These are phyloP conservation scores for Hypoxylon cercidicola DNA, from an alignment of 495 filamentous ascomycete species.

Conservation along the genomic window DNA sequence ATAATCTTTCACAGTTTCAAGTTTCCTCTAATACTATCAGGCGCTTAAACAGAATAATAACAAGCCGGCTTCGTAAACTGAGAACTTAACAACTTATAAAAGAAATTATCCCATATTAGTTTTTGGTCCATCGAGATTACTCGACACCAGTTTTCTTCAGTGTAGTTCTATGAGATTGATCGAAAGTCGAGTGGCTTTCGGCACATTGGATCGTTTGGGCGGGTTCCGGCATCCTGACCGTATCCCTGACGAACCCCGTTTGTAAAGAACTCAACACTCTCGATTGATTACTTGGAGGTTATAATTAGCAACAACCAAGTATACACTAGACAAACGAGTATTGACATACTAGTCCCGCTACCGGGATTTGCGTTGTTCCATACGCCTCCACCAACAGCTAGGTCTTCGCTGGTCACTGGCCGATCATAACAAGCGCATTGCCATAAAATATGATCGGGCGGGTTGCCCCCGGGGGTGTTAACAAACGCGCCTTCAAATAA, in stretches of 20 bases:
- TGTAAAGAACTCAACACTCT: constrained; percentile 22
- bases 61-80: too few relatives aligned
- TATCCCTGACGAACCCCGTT: constrained; percentile 4
- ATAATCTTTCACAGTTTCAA: too few relatives aligned
- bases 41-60: too few relatives aligned
- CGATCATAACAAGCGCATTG: constrained; percentile 39
- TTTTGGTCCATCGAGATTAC: too few relatives aligned
- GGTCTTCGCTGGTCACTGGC: constrained; percentile 27
- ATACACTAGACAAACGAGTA: not conserved
- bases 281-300: constrained; percentile 29
- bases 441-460: constrained; percentile 32
- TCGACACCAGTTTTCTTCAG: too few relatives aligned
- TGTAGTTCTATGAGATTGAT: too few relatives aligned
- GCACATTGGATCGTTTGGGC: not conserved
- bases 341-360: constrained; percentile 37
- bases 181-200: not conserved
- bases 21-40: too few relatives aligned
- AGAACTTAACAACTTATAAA: too few relatives aligned
- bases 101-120: too few relatives aligned
- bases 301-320: constrained; percentile 5
- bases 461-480: constrained; percentile 36
- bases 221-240: not conserved
- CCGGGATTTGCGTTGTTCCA: constrained; percentile 40
- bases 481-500: constrained; percentile 38
- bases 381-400: constrained; percentile 25